Evolutionary conservation across 1,284 basidiomycete genomes (phyloP).

Genomic region (Grifola frondosa): DNA sequence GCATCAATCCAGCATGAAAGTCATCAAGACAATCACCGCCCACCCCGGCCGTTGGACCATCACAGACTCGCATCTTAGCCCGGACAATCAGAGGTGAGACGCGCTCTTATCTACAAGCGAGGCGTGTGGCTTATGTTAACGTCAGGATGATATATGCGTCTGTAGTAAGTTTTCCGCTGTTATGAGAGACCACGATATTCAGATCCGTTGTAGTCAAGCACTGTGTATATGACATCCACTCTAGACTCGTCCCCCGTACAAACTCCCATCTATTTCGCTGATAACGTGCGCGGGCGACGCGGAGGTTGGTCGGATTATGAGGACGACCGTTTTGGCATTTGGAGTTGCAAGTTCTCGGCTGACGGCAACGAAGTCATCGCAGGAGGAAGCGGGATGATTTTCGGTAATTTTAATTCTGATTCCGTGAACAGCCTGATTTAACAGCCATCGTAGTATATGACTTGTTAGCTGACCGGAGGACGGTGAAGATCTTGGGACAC

Average conservation of each 20-base stretch:
- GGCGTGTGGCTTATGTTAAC: background rate
- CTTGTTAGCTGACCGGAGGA: constrained; percentile 74
- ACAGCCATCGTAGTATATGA: constrained; percentile 73
- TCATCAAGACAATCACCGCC: constrained; percentile 80
- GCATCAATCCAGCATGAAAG: constrained; percentile 68
- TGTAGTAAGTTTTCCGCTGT: constrained; percentile 50
- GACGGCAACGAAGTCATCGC: constrained; percentile 91
- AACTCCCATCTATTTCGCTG: constrained; percentile 71
- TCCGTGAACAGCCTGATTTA: background rate
- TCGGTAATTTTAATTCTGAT: constrained; percentile 50
- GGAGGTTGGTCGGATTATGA: constrained; percentile 39
- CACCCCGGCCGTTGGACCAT: constrained; percentile 84
- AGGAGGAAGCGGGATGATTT: constrained; percentile 74
- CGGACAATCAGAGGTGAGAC: constrained; percentile 81
- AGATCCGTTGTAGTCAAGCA: constrained; percentile 51
- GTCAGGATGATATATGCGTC: constrained; percentile 89
- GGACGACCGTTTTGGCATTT: constrained; percentile 73
- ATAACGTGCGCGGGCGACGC: constrained; percentile 34
- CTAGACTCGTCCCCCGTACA: constrained; percentile 70
- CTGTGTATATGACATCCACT: constrained; percentile 85
- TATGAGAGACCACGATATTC: background rate
- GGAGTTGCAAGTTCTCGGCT: constrained; percentile 93
- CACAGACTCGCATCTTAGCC: constrained; percentile 91
- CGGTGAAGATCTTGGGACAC: constrained; percentile 85
- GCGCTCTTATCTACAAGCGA: background rate